Evolutionary conservation across 257 asterid species (phyloP), one percentile per base, ranked within the genome.

Genomic region (Oldenlandia corymbosa): DNA sequence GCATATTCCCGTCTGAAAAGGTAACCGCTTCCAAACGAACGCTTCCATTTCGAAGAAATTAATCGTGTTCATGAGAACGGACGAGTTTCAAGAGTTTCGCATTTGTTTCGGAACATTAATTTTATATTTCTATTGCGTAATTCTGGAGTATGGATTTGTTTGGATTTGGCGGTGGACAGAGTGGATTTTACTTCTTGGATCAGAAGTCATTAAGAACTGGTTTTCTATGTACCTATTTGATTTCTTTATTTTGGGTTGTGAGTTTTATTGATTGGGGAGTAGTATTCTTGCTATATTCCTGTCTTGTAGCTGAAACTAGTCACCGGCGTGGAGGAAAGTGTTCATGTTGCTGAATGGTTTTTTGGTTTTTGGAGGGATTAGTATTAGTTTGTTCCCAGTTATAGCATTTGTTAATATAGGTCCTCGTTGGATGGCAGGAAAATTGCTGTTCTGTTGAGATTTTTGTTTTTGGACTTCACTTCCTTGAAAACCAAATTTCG

Each of bases 1-100:
- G 94, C 96, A 65, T 91, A 91, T 74, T 76, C 94, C 43, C 87
- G 83, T 65, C 95, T 88, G 21, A 91, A 88, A 75, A 80, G 95
- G 98, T 91, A 68, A 34, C 18, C 18, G 26, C n/a, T 5, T 45
- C 3, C 8, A 45, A 45, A 45, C n/a, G n/a, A n/a, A n/a, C n/a
- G n/a, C n/a, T n/a, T n/a, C n/a, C n/a, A n/a, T n/a, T n/a, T n/a
- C n/a, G n/a, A n/a, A n/a, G n/a, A n/a, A n/a, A n/a, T n/a, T n/a
- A n/a, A n/a, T n/a, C n/a, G n/a, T n/a, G n/a, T n/a, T n/a, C n/a
- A n/a, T n/a, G n/a, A n/a, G n/a, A n/a, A n/a, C n/a, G n/a, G 21
- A 45, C 21, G n/a, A 21, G 50, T 45, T 45, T 17, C 16, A 17
- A 14, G 3, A 39, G 43, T 39, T 39, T 3, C 7, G 37, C 7